Evolutionary conservation across 164 flowering plant species (phyloP), one percentile per base, ranked within the genome.

Genomic region (Kingdonia uniflora): DNA sequence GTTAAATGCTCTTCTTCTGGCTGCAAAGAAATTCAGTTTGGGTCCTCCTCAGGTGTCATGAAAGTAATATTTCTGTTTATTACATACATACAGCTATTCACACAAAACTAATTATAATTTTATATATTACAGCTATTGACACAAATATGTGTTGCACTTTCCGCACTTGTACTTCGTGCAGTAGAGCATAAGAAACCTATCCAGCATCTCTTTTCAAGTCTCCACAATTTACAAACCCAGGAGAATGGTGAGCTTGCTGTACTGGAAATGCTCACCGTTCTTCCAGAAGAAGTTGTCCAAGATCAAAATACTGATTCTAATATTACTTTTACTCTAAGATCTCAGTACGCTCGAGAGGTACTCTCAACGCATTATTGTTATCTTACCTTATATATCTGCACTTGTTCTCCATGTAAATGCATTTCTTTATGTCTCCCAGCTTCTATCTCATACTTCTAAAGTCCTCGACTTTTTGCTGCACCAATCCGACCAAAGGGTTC

Each of bases 81-180:
- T 3, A 29, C 8, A 8, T 3, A 29, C 8, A 29, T 29, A 29
- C 35, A 29, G 8, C 35, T 29, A n/a, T n/a, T n/a, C n/a, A n/a
- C n/a, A n/a, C n/a, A n/a, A n/a, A n/a, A n/a, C n/a, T 29, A 29
- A 29, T 29, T 8, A 29, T 29, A 3, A 29, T 29, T 29, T 29
- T 29, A 29, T 42, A 56, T 43, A 24, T 55, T 38, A 45, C 92
- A 90, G 97, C 95, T 91, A 66, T 75, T 91, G 58, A 91, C 95
- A 10, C 97, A 91, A 76, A 79, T 91, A 52, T 87, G 97, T 74
- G 90, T 91, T 61, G 95, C 95, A 14, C 80, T 91, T 38, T 77
- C 92, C 48, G 84, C 92, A 3, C 95, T 91, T 57, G 62, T 81
- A 19, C 81, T 90, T 54, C 77, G 80, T 57, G 75, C 85, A 5